Base-by-base conservation (phyloP, 2,329 filamentous ascomycete species). In the Aschersonia sp. region DNA sequence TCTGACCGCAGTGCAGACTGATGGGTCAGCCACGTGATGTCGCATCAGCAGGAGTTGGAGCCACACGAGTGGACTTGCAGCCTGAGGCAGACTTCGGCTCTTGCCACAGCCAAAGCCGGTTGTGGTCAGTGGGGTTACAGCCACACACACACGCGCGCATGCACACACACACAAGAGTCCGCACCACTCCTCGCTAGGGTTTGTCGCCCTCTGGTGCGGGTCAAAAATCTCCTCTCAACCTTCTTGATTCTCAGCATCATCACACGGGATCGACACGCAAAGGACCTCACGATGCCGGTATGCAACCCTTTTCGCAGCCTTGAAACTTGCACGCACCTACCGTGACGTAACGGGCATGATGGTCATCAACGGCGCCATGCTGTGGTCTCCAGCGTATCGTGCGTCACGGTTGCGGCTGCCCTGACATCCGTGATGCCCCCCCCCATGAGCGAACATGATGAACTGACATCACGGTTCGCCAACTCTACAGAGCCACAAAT, bases 401-500 rank as follows among this genome's bases (percentile, higher is more conserved):
- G 20, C 45, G 44, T 44, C 40, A 43, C 47, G 45, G 42, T 20
- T 20, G 30, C 32, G 38, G 31, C 12, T 41, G 29, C 30, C 7
- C 9, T 7, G 7, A 43, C 9, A 43, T 10, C 4, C 40, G 2
- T n/a, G 40, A 43, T 43, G n/a, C n/a, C 35, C 7, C 7, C 35
- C 12, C 4, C 7, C 7, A 9, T 12, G 35, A 38, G 12, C 35
- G 20, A 31, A 31, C 42, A 43, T 29, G 30, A 50, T 32, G 40
- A n/a, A 50, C 48, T 49, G 45, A 49, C 45, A 20, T 30, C 28
- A 43, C 40, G 5, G 9, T 32, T 30, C 4, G 4, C 35, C 35
- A 3, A 38, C 12, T 3, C 29, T 32, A 41, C 71, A 97, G 91
- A 91, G 85, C 84, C 89, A 98, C 80, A 98, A 98, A 85, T 87